A percentile compares a stretch with the other conserved stretches of the same genome.
phyloP scores from a whole-genome alignment of 352 stramenopile genomes.

The Pythium inflatum region DNA sequence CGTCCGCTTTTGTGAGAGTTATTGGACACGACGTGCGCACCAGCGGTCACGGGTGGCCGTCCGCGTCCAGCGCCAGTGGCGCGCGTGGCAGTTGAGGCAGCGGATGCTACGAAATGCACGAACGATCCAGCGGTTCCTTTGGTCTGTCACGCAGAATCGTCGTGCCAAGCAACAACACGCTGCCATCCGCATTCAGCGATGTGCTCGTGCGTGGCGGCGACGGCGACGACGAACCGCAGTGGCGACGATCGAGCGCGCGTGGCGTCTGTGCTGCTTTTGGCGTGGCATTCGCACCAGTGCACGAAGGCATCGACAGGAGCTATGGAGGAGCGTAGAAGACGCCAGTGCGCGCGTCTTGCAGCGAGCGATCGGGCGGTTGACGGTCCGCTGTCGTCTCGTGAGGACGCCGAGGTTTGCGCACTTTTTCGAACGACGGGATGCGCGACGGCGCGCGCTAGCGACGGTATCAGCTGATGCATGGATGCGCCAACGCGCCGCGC shows the following conservation, averaged over 20 bases:
- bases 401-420: slow-evolving; percentile 32
- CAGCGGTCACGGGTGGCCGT: slow-evolving; percentile 32
- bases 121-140: neutral
- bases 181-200: slow-evolving; percentile 39
- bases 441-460: too few species aligned
- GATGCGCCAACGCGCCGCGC: neutral
- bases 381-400: slow-evolving; percentile 41
- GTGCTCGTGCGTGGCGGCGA: slow-evolving; percentile 25
- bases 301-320: too few species aligned
- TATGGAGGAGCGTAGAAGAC: slow-evolving; percentile 32
- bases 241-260: slow-evolving; percentile 46
- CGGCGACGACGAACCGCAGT: slow-evolving; percentile 22
- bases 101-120: neutral
- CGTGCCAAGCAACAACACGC: neutral
- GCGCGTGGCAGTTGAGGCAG: slow-evolving; percentile 1
- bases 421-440: slow-evolving; percentile 7
- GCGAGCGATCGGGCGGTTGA: slow-evolving; percentile 34
- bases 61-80: slow-evolving; percentile 39
- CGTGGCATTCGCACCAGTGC: neutral
- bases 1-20: slow-evolving; percentile 38
- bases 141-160: neutral
- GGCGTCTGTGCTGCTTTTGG: slow-evolving; percentile 37
- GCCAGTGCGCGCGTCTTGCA: slow-evolving; percentile 59
- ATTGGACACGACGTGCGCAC: slow-evolving; percentile 22
- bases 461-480: too few species aligned